Conservation (phyloP, 768 basidiomycete species). For the Strobilomyces dryophilus region DNA sequence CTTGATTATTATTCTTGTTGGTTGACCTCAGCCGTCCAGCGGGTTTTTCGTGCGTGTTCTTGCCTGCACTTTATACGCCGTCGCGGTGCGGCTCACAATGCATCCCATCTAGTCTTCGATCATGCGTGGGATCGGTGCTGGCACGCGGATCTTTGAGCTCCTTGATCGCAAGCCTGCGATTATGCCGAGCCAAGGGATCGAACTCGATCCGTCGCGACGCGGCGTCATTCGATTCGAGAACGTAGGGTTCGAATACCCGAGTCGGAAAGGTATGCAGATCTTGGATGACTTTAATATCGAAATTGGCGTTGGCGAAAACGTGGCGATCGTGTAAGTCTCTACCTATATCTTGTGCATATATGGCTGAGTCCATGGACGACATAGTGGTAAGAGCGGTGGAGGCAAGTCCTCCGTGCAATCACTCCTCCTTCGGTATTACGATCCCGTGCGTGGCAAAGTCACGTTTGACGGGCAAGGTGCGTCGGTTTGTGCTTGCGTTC, state of each 20-base stretch:
- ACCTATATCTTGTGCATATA: not conserved
- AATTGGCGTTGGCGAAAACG: slow-evolving; percentile 78
- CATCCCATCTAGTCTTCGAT: slow-evolving; percentile 67
- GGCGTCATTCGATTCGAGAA: slow-evolving; percentile 79
- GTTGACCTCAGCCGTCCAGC: slow-evolving; percentile 18
- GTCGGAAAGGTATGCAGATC: slow-evolving; percentile 74
- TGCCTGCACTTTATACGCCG: not conserved
- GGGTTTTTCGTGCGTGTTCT: slow-evolving; percentile 36
- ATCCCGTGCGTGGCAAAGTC: slow-evolving; percentile 77
- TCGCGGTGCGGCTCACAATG: not conserved
- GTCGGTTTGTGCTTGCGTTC: slow-evolving; percentile 4
- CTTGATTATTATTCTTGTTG: not conserved
- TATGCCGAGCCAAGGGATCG: slow-evolving; percentile 55
- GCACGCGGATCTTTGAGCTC: slow-evolving; percentile 90
- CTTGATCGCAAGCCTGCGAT: slow-evolving; percentile 79
- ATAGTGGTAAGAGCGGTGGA: slow-evolving; percentile 85
- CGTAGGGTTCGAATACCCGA: slow-evolving; percentile 87
- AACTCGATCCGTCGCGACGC: slow-evolving; percentile 50
- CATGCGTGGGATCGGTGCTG: slow-evolving; percentile 96
- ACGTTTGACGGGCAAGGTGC: slow-evolving; percentile 83
- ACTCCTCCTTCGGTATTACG: slow-evolving; percentile 84
- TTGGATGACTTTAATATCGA: slow-evolving; percentile 80
- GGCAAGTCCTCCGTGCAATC: slow-evolving; percentile 93
- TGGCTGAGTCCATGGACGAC: not conserved
- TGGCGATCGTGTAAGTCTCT: slow-evolving; percentile 82